These are phyloP conservation scores for Globisporangium sylvaticum DNA, from an alignment of 352 stramenopile genomes.

Conservation along the genomic window DNA sequence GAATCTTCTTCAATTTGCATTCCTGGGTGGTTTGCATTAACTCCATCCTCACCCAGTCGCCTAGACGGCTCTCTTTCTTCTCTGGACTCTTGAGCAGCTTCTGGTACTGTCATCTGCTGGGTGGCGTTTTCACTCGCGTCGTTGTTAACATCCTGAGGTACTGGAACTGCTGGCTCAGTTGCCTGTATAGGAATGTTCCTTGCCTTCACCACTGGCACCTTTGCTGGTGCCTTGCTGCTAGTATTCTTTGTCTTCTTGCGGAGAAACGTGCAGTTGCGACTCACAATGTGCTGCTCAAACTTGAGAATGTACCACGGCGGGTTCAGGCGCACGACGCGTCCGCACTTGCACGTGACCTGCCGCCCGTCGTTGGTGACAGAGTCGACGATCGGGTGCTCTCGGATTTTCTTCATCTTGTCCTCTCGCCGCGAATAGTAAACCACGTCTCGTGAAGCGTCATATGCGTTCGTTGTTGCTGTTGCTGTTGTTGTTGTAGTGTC, in stretches of 20 bases:
- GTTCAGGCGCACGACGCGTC: conserved; percentile 65
- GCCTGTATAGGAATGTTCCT: background rate
- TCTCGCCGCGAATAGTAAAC: conserved; percentile 52
- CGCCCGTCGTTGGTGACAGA: conserved; percentile 47
- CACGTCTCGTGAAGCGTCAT: conserved; percentile 23
- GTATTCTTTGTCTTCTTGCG: conserved; percentile 22
- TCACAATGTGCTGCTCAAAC: conserved; percentile 83
- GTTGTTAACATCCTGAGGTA: too few species aligned
- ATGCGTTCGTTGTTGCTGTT: conserved; percentile 21
- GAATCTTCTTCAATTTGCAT: background rate
- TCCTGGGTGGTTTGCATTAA: background rate
- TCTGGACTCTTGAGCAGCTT: background rate
- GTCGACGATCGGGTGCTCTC: conserved; percentile 50
- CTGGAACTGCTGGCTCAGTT: background rate
- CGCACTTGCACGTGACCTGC: conserved; percentile 62
- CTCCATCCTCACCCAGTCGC: background rate
- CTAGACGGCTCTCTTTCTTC: background rate
- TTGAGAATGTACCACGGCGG: conserved; percentile 85
- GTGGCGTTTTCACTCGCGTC: background rate
- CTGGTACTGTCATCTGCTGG: background rate
- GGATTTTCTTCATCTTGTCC: conserved; percentile 59
- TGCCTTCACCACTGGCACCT: background rate
- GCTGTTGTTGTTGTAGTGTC: background rate
- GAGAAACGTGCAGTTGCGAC: conserved; percentile 73
- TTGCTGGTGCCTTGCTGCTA: background rate